A percentile compares a stretch with the other conserved stretches of the same genome.
Evolutionary conservation across 2,329 filamentous ascomycete species (phyloP).

Genomic region (Pseudogymnoascus sp.): DNA sequence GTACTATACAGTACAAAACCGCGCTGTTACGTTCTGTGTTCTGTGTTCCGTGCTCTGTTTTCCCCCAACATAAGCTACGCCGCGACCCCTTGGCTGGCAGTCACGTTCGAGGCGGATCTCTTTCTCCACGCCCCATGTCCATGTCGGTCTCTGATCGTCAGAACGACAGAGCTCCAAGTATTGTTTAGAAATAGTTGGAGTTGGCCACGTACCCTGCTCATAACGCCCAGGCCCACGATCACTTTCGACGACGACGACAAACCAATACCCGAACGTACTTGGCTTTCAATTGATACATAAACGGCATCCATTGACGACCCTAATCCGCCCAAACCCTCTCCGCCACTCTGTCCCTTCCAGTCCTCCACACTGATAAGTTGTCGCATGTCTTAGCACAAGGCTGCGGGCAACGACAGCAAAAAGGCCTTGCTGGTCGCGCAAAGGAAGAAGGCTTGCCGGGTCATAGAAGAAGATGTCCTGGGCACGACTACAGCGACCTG

Average conservation of each 20-base stretch:
- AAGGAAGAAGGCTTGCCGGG: conserved; percentile 10
- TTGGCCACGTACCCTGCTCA: conserved; percentile 5
- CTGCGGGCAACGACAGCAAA: conserved; percentile 24
- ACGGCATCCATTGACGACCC: conserved; percentile 5
- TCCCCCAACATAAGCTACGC: neutral
- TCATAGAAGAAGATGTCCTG: conserved; percentile 23
- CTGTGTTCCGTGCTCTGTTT: neutral
- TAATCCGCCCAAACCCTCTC: neutral
- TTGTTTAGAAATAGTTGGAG: conserved; percentile 7
- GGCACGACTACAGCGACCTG: conserved; percentile 25
- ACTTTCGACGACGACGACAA: neutral
- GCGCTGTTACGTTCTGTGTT: neutral
- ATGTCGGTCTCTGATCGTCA: conserved; percentile 6
- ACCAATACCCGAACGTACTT: neutral
- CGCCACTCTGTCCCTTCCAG: neutral
- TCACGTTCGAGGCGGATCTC: conserved; percentile 6
- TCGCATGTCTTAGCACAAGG: conserved; percentile 28
- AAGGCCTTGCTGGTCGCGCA: conserved; percentile 25
- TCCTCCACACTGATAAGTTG: neutral
- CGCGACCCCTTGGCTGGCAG: neutral
- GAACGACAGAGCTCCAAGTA: conserved; percentile 4
- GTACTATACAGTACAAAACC: neutral
- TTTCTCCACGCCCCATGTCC: conserved; percentile 2
- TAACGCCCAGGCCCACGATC: neutral
- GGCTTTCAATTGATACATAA: neutral